Base-by-base conservation (phyloP, 768 basidiomycete genomes). In the Stropharia rugosoannulata region DNA sequence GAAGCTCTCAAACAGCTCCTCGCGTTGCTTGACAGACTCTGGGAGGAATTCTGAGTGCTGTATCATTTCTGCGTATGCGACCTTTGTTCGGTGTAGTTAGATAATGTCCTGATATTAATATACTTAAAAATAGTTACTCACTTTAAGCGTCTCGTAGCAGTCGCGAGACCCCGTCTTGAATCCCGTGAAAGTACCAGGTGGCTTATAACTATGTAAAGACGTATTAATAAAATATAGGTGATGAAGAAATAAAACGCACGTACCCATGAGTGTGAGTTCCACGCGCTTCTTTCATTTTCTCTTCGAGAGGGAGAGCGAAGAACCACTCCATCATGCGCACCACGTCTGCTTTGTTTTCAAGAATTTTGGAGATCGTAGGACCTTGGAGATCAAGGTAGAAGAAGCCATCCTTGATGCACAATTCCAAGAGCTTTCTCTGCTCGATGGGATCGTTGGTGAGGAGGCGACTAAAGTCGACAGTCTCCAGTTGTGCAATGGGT, bases 111-210 rank as follows among this genome's bases (percentile, higher is more conserved):
- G 38, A 6, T 11, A 16, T 12, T 27, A 37, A 37, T 16, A 13
- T 12, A 22, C 37, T 11, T 13, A 29, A 1, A n/a, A n/a, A n/a
- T n/a, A n/a, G 7, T 13, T n/a, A 10, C 55, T 25, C 5, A 56
- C 55, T 37, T 56, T 56, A 41, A 56, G 36, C 1, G 55, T 56
- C 13, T 56, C 55, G 16, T 56, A 56, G 7, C 55, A 49, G 18
- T 56, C 55, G 9, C 55, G 55, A 56, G 55, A 49, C 5, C 55
- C 55, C 13, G 49, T 43, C 35, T 50, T 56, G 41, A 50, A 56
- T 25, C 55, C 55, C 10, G 55, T 56, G 16, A 56, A 56, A 16
- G 55, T 56, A 7, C 55, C 55, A 49, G 49, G 48, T 1, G 55
- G 48, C 25, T 56, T 56, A 13, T 49, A 56, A 16, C 55, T 42